phyloP scores from a whole-genome alignment of 2,329 filamentous ascomycete genomes.

The Coniochaeta ligniaria region DNA sequence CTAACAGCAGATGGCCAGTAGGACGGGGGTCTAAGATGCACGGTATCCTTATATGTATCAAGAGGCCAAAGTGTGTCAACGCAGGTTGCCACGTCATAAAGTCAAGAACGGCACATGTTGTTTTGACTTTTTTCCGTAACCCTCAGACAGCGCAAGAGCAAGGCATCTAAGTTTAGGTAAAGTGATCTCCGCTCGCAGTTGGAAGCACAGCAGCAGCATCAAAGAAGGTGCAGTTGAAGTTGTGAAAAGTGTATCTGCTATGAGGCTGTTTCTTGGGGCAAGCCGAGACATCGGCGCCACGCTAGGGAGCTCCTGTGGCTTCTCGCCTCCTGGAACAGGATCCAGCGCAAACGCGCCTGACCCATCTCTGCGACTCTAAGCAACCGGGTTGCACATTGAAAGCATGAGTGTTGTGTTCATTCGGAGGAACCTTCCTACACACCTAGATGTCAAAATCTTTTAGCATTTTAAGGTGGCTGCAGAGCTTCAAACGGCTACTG shows the following conservation, averaged over 20 bases:
- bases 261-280: neutral
- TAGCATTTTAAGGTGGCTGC: too few relatives aligned
- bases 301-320: neutral
- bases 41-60: neutral
- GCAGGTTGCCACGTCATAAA: too few relatives aligned
- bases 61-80: neutral
- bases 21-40: neutral
- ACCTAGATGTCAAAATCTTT: too few relatives aligned
- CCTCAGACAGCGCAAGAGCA: neutral
- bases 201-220: neutral
- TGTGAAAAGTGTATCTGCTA: neutral
- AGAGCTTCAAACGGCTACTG: too few relatives aligned
- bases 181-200: neutral
- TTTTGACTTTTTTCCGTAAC: neutral
- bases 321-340: neutral
- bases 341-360: too few relatives aligned
- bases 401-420: too few relatives aligned
- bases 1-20: neutral
- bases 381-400: too few relatives aligned
- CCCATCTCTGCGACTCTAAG: too few relatives aligned
- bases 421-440: too few relatives aligned
- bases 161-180: neutral
- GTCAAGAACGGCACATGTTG: neutral
- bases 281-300: neutral
- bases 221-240: neutral